Percentiles rank a stretch among this genome's conserved stretches.
Evolutionary conservation across 805 yeast species (phyloP).

Genomic region (Metschnikowia borealis): DNA sequence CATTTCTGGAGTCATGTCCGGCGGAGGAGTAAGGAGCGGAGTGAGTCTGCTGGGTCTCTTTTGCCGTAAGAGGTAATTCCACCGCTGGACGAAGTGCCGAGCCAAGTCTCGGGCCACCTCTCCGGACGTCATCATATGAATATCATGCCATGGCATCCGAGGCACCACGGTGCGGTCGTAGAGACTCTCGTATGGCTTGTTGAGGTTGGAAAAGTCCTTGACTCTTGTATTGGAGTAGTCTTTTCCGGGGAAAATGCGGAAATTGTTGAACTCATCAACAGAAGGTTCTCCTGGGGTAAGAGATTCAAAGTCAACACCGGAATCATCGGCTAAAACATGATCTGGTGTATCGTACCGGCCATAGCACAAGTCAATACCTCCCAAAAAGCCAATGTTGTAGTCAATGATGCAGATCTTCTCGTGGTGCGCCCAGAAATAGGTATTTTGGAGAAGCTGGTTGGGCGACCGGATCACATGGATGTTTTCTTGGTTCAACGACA

Average conservation of each 20-base stretch:
- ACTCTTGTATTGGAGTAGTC: slow-evolving; percentile 96
- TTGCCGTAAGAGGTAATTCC: slow-evolving; percentile 91
- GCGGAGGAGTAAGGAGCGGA: slow-evolving; percentile 88
- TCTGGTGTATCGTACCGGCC: slow-evolving; percentile 97
- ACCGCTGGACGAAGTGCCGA: slow-evolving; percentile 93
- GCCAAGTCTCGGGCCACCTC: slow-evolving; percentile 90
- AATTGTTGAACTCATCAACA: slow-evolving; percentile 40
- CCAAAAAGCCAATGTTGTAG: slow-evolving; percentile 82
- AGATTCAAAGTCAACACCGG: slow-evolving; percentile 30
- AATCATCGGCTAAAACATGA: slow-evolving; percentile 82
- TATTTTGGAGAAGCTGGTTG: slow-evolving; percentile 86
- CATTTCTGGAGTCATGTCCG: slow-evolving; percentile 76
- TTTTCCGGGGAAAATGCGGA: slow-evolving; percentile 88
- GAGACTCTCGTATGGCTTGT: slow-evolving; percentile 87
- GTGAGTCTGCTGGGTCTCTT: slow-evolving; percentile 93
- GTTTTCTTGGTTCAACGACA: slow-evolving; percentile 75
- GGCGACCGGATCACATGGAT: slow-evolving; percentile 92
- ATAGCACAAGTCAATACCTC: slow-evolving; percentile 93
- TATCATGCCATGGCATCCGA: slow-evolving; percentile 99
- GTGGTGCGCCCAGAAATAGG: slow-evolving; percentile 98
- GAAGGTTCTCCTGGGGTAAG: slow-evolving; percentile 29
- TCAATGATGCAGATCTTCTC: slow-evolving; percentile 88
- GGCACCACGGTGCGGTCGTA: slow-evolving; percentile 78
- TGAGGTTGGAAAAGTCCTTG: slow-evolving; percentile 75
- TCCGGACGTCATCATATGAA: slow-evolving; percentile 93